Conservation (phyloP, 768 basidiomycete genomes). For the Tylopilus rubrobrunneus region DNA sequence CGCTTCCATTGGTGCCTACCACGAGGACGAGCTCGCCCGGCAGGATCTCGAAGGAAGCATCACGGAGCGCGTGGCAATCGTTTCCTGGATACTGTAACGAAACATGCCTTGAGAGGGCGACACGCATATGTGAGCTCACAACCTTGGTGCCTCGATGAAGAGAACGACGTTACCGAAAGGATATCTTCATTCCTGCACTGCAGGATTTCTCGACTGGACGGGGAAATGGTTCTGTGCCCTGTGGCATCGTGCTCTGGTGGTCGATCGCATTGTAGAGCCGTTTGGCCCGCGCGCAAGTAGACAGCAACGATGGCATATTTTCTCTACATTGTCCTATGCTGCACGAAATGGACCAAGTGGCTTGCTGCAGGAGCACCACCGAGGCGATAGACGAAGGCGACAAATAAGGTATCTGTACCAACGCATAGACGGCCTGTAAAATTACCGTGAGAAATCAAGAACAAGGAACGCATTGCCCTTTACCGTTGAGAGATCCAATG, state of each 20-base stretch:
- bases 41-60: constrained; percentile 27
- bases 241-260: constrained; percentile 14
- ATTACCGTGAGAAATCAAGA: neutral
- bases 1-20: constrained; percentile 29
- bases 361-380: constrained; percentile 35
- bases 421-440: constrained; percentile 23
- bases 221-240: constrained; percentile 22
- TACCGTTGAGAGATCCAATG: constrained; percentile 36
- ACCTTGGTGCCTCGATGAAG: neutral
- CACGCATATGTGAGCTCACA: neutral
- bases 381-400: constrained; percentile 30
- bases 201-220: neutral
- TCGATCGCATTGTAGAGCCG: constrained; percentile 22
- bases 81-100: constrained; percentile 23
- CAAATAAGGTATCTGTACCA: constrained; percentile 20
- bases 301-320: constrained; percentile 10
- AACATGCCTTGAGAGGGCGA: constrained; percentile 11
- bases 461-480: neutral
- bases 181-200: constrained; percentile 24
- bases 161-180: constrained; percentile 17
- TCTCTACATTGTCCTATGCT: constrained; percentile 12
- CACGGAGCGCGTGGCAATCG: constrained; percentile 18
- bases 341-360: constrained; percentile 17
- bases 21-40: constrained; percentile 31
- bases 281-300: constrained; percentile 10